phyloP scores from a whole-genome alignment of 2,329 filamentous ascomycete species.

The Ilyonectria mors-panacis region DNA sequence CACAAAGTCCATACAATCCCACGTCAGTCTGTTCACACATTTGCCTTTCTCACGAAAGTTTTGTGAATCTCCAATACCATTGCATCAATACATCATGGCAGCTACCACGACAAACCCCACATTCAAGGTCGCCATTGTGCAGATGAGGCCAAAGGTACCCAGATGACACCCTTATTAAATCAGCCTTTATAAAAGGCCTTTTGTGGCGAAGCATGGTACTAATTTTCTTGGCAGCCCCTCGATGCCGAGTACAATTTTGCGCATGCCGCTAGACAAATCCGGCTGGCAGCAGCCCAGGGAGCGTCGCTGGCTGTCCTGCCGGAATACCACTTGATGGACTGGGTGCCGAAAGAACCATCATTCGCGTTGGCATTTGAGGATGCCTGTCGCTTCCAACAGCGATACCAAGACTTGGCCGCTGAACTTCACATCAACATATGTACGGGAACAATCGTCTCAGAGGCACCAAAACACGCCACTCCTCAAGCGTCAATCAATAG shows the following conservation, averaged over 20 bases:
- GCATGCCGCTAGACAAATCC: slow-evolving; percentile 37
- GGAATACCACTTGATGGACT: slow-evolving; percentile 83
- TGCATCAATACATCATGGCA: slow-evolving; percentile 24
- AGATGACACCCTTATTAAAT: background rate
- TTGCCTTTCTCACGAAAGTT: background rate
- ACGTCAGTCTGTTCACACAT: background rate
- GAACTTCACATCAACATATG: slow-evolving; percentile 77
- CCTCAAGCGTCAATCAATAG: slow-evolving; percentile 53
- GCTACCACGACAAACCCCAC: slow-evolving; percentile 17
- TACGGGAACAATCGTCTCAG: slow-evolving; percentile 81
- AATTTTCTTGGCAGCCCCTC: slow-evolving; percentile 35
- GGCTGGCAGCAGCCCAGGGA: slow-evolving; percentile 32
- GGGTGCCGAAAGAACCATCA: slow-evolving; percentile 73
- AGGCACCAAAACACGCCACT: slow-evolving; percentile 52
- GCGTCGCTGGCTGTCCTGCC: slow-evolving; percentile 72
- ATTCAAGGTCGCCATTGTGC: slow-evolving; percentile 42
- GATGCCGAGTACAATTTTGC: slow-evolving; percentile 40
- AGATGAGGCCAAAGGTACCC: slow-evolving; percentile 42
- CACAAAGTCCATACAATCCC: slow-evolving; percentile 3
- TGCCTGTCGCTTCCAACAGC: slow-evolving; percentile 67
- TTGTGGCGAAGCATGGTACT: background rate
- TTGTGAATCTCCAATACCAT: background rate
- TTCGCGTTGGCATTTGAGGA: slow-evolving; percentile 70
- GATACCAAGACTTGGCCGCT: slow-evolving; percentile 74
- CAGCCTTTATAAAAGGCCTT: background rate